phyloP scores from a whole-genome alignment of 192 early-diverging fungal species.

The Entomortierella lignicola region DNA sequence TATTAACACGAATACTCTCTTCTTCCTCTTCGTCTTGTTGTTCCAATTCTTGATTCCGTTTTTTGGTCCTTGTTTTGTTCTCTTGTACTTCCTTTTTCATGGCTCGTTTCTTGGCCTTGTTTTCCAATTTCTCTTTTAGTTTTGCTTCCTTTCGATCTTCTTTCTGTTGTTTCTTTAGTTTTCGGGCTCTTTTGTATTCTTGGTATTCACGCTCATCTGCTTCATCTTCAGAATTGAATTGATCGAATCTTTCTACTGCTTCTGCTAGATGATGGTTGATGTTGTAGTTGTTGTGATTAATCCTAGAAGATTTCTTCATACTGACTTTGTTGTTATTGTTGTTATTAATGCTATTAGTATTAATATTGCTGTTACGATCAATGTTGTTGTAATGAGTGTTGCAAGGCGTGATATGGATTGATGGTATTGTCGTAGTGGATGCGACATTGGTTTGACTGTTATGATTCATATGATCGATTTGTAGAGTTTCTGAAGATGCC shows the following conservation, averaged over 20 bases:
- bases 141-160: conserved; percentile 17
- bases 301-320: no score
- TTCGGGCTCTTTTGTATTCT: conserved; percentile 18
- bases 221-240: conserved; percentile 29
- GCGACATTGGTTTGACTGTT: no score
- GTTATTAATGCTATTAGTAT: not conserved
- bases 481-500: no score
- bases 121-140: conserved; percentile 4
- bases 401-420: no score
- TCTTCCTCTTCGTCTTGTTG: no score
- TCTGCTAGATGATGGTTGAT: conserved; percentile 7
- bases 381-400: no score
- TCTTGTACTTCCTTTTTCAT: conserved; percentile 5
- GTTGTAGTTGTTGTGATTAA: no score
- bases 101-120: conserved; percentile 9
- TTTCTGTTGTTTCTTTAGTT: conserved; percentile 35
- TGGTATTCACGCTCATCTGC: conserved; percentile 47
- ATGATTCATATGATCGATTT: no score
- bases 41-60: no score
- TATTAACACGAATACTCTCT: no score
- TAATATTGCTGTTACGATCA: no score
- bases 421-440: no score
- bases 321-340: not conserved
- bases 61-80: not conserved
- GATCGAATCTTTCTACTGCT: not conserved